Evolutionary conservation across 2,329 filamentous ascomycete species (phyloP).

Genomic region (Fusarium lateritium): DNA sequence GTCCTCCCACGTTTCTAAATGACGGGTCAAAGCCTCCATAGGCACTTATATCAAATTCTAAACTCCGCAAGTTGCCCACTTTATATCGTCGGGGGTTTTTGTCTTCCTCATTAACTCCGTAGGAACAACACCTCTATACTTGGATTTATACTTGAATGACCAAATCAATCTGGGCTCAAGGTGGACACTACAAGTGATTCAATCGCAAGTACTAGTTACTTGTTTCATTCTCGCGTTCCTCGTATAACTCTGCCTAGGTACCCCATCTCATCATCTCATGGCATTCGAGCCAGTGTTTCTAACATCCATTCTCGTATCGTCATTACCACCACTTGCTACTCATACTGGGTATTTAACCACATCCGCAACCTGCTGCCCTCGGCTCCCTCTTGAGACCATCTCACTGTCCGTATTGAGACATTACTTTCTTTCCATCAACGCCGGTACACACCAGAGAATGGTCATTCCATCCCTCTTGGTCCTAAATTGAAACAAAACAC

Average conservation of each 20-base stretch:
- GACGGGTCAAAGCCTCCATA: not conserved
- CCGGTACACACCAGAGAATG: slow-evolving; percentile 39
- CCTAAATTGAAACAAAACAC: slow-evolving; percentile 24
- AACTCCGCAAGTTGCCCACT: too few species aligned
- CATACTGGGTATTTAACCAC: slow-evolving; percentile 40
- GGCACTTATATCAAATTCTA: too few species aligned
- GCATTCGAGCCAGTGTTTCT: slow-evolving; percentile 29
- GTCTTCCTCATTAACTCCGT: not conserved
- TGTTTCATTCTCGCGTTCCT: slow-evolving; percentile 45
- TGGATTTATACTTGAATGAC: not conserved
- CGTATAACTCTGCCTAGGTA: slow-evolving; percentile 23
- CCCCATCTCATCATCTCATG: slow-evolving; percentile 3
- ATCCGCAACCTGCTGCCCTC: slow-evolving; percentile 21
- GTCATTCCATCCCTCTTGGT: slow-evolving; percentile 28
- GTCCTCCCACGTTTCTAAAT: slow-evolving; percentile 9
- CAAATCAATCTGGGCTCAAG: not conserved
- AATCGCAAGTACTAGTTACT: slow-evolving; percentile 12
- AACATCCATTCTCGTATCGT: slow-evolving; percentile 25
- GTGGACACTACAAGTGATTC: slow-evolving; percentile 13
- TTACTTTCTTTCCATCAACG: slow-evolving; percentile 39
- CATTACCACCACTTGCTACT: slow-evolving; percentile 37
- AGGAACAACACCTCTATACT: not conserved
- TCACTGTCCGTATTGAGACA: slow-evolving; percentile 23
- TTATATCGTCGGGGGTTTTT: too few species aligned
- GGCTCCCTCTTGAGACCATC: slow-evolving; percentile 19